Evolutionary conservation across 2,329 filamentous ascomycete species (phyloP), one percentile per base, ranked within the genome.

Genomic region (Cytospora piceae): DNA sequence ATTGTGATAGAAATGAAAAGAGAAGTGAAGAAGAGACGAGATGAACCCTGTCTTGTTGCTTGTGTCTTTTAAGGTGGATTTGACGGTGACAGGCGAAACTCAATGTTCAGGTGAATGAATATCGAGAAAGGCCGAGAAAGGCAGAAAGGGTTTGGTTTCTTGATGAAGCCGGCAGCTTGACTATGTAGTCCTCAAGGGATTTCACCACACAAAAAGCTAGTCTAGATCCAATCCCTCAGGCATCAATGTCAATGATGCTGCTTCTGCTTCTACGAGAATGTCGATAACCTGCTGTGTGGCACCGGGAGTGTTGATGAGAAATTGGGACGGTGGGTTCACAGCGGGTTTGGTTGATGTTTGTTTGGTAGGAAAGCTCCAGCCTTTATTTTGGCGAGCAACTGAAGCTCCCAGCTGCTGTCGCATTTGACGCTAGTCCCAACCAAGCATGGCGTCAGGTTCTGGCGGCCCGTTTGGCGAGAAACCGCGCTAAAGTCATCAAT

Each of bases 261-360:
- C 46, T 63, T 39, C n/a, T 63, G 60, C 51, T 57, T 63, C 60
- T 63, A 63, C 60, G 60, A 51, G 22, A 63, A 37, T 63, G 60
- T 29, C 56, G 60, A 42, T 24, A 37, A 49, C 51, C 39, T 51
- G 60, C 60, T 11, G 37, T 39, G 14, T 39, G 37, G 14, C 15
- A 17, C 15, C 37, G 12, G 34, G 54, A 12, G 52, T 34, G 53
- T 51, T 57, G 60, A 63, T 57, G 60, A 49, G 55, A 39, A 34
- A 39, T 63, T 63, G 27, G 39, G 20, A 31, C 22, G 52, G 60
- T 37, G 29, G 60, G 29, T 63, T 57, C 60, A 57, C 52, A 63
- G 53, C 60, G 34, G 55, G 37, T 34, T 55, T 55, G 59, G 59
- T 6, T n/a, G 49, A 32, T 55, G 60, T 63, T 63, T 62, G 60